A percentile compares a stretch with the other conserved stretches of the same genome.
Conservation (phyloP, 257 asterid genomes). For the Nicotiana benthamiana region DNA sequence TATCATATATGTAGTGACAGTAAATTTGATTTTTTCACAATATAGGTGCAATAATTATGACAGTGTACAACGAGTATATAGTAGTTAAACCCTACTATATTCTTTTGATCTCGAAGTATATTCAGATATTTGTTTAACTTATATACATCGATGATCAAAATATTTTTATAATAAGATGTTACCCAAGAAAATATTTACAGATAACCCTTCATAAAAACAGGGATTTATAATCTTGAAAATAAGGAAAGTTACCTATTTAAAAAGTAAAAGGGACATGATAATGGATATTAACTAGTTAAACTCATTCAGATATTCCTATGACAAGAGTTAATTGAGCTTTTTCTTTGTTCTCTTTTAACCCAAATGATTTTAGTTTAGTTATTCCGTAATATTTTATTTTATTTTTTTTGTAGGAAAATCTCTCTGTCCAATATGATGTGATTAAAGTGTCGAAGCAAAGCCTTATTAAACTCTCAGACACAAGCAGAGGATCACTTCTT, state of each 20-base stretch:
- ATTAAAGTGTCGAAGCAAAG: constrained; percentile 26
- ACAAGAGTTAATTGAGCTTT: not conserved
- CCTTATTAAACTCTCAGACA: constrained; percentile 11
- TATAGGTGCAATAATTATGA: not conserved
- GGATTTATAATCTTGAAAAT: no score
- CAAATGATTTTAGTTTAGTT: not conserved
- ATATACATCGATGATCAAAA: no score
- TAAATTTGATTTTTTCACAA: not conserved
- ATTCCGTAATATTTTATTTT: no score
- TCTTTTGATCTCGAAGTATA: not conserved
- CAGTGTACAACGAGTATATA: not conserved
- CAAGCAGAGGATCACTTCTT: constrained; percentile 20
- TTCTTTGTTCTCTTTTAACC: not conserved
- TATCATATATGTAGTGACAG: not conserved
- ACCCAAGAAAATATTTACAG: no score
- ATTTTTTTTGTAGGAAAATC: not conserved
- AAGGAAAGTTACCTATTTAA: no score
- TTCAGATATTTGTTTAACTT: no score
- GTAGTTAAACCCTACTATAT: not conserved
- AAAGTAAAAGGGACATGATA: no score
- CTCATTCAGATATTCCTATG: no score
- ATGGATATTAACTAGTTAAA: no score
- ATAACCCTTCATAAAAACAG: no score
- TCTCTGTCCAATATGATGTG: constrained; percentile 13
- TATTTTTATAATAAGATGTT: no score